Base-by-base conservation (phyloP, 2,329 filamentous ascomycete species). In the Venturia nashicola region DNA sequence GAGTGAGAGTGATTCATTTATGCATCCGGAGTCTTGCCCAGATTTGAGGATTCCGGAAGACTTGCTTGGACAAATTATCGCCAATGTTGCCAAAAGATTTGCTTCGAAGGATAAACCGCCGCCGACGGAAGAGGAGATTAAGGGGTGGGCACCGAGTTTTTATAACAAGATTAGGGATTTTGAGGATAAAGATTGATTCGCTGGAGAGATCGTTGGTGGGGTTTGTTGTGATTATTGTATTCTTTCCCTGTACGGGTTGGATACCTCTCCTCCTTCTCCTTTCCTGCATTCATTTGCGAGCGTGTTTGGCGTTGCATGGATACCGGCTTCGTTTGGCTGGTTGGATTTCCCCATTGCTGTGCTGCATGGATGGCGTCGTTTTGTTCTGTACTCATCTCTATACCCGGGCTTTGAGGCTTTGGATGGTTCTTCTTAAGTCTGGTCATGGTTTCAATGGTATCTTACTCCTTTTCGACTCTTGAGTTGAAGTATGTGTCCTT, bases 21-120 rank as follows among this genome's bases (percentile, higher is more conserved):
- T 86, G 63, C 81, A 84, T 67, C 84, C 85, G 0, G 83, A 86
- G 61, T 72, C 74, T 5, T 71, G 75, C 12, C 72, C 76, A 32
- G 77, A 77, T 55, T 67, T 83, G 73, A 14, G 79, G 3, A 76
- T 76, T 27, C 69, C 72, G 2, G 70, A 85, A 70, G 82, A 85
- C n/a, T 75, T 86, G 70, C 75, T 87, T 5, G 80, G 77, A 2
- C 79, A 83, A 67, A 83, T 87, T 40, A 78, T 87, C 67, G 77
- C 78, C 61, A 82, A 82, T 59, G 83, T 87, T 18, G 80, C 84
- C 4, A 80, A 84, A 65, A 80, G 85, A 67, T 86, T 84, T 69
- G 75, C 79, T 39, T 80, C 81, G 68, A 70, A 72, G 9, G 74
- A 73, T 32, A 81, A 80, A 65, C 79, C 80, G 4, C 70, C 81